A percentile compares a stretch with the other conserved stretches of the same genome.
phyloP scores from a whole-genome alignment of 2,329 filamentous ascomycete species.

The Lasiodiplodia citricola region DNA sequence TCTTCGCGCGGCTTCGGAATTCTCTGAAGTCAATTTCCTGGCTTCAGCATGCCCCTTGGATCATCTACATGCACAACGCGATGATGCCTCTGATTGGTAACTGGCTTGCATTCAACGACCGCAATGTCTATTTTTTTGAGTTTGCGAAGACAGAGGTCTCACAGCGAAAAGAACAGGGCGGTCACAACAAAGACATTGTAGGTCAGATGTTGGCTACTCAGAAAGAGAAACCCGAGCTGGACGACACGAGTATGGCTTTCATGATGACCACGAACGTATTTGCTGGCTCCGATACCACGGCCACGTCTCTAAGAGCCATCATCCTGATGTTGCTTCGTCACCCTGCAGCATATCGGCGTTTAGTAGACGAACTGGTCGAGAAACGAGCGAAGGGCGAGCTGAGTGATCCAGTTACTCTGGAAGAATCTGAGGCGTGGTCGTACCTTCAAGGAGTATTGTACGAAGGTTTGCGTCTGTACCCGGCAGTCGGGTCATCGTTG shows the following conservation, averaged over 20 bases:
- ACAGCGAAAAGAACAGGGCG: background rate
- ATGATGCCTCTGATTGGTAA: background rate
- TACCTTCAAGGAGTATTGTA: background rate
- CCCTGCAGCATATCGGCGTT: background rate
- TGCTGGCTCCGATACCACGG: background rate
- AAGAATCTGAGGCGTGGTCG: background rate
- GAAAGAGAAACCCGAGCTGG: background rate
- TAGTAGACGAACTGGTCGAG: background rate
- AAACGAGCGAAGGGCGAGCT: background rate
- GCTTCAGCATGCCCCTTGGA: background rate
- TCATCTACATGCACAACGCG: background rate
- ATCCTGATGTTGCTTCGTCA: background rate
- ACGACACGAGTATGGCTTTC: background rate
- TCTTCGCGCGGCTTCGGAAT: background rate
- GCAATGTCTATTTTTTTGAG: background rate
- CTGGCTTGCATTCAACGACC: background rate
- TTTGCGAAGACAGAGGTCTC: background rate
- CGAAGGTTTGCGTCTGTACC: background rate
- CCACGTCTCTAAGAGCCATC: background rate
- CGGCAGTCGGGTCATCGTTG: background rate
- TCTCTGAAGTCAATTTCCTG: background rate
- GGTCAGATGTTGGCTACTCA: background rate
- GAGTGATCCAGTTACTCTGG: background rate
- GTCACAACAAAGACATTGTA: background rate
- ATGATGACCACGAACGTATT: background rate